Evolutionary conservation across 352 stramenopile genomes (phyloP), one percentile per base, ranked within the genome.

Genomic region (Phytophthora pistaciae): DNA sequence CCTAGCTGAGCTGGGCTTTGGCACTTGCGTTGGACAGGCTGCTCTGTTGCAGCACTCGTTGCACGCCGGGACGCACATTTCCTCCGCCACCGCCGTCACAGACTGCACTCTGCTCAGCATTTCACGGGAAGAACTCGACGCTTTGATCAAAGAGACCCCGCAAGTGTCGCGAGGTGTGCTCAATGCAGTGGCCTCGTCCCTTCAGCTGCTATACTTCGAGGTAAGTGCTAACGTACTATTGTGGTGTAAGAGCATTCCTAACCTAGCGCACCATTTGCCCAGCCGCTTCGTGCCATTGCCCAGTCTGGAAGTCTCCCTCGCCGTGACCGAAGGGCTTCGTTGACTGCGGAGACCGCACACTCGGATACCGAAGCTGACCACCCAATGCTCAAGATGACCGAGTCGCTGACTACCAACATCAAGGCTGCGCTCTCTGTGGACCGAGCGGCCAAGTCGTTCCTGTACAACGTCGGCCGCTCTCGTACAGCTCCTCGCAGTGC

Each of bases 181-280:
- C 4, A 91, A 93, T 56, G 86, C 88, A 0, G 85, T 96, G 21
- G 88, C 88, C 2, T 94, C 86, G 0, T 83, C 89, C 8, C 66
- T 96, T 36, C 83, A 85, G 9, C 89, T 86, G 70, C 68, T 94
- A 7, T 96, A 95, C 54, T 92, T 92, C 49, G 83, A 94, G 80
- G 86, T 93, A 78, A 56, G 74, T 6, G 40, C 9, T 46, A 40
- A 56, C 6, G 7, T 48, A 9, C 42, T 49, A 23, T 1, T 52
- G 44, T 5, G 16, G 44, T 14, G 20, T 52, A 27, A 52, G 36
- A 14, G 5, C 36, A 18, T 14, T 42, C 14, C 0, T 42, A 13
- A 42, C 36, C 14, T 18, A 42, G 36, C 46, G 8, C 25, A 50
- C 20, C 21, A 53, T 59, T 53, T 56, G 7, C 49, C 27, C 53